Conservation (phyloP, 352 stramenopile species). For the Elongisporangium anandrum region DNA sequence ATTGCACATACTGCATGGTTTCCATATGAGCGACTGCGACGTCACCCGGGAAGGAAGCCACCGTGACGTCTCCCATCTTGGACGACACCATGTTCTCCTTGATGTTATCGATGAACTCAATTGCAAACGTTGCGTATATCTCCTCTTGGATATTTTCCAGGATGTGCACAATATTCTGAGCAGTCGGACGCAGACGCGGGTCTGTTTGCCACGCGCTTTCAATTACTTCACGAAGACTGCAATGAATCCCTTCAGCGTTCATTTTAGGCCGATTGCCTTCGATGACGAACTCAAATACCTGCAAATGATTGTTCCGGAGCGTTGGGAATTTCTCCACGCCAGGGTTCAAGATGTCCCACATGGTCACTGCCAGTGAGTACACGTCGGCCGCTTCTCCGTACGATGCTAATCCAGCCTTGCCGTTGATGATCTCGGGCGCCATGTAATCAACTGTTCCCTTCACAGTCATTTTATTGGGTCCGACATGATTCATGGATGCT, state of each 20-base stretch:
- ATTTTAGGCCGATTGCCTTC: slow-evolving; percentile 32
- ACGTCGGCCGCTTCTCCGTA: slow-evolving; percentile 73
- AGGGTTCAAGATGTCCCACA: slow-evolving; percentile 72
- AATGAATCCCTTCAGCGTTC: slow-evolving; percentile 12
- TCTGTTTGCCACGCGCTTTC: slow-evolving; percentile 36
- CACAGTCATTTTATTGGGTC: slow-evolving; percentile 3
- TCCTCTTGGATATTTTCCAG: slow-evolving; percentile 48
- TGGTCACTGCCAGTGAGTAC: slow-evolving; percentile 68
- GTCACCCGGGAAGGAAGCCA: slow-evolving; percentile 23
- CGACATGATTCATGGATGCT: no score
- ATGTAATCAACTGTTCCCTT: slow-evolving; percentile 77
- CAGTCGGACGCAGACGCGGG: slow-evolving; percentile 27
- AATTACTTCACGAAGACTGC: slow-evolving; percentile 36
- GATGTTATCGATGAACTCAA: slow-evolving; percentile 19
- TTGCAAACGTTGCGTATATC: slow-evolving; percentile 21
- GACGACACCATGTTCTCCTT: slow-evolving; percentile 12
- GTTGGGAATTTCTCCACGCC: slow-evolving; percentile 44
- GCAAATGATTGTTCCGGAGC: slow-evolving; percentile 42
- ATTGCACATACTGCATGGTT: slow-evolving; percentile 17
- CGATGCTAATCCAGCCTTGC: slow-evolving; percentile 32
- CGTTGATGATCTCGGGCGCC: slow-evolving; percentile 77
- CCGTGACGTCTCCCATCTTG: slow-evolving; percentile 10
- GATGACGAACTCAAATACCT: slow-evolving; percentile 39
- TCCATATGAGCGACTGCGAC: slow-evolving; percentile 28
- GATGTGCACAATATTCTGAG: slow-evolving; percentile 27